Base-by-base conservation (phyloP, 352 stramenopile genomes). In the Globisporangium perplexum region DNA sequence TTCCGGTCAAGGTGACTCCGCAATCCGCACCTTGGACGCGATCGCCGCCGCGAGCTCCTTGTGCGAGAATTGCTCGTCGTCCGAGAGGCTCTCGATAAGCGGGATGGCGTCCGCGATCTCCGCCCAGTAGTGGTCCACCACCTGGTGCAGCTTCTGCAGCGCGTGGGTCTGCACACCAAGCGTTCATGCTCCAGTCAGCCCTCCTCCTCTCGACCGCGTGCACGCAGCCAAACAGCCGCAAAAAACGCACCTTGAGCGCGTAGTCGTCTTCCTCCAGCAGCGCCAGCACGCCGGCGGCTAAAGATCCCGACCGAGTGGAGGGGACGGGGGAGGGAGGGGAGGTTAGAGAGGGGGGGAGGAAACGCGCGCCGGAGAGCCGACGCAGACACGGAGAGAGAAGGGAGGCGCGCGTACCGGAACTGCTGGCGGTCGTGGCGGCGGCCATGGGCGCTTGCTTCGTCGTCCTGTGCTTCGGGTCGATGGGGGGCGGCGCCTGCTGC, bases 41-140 rank as follows among this genome's bases (percentile, higher is more conserved):
- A 98, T 83, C 33, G 75, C 85, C 15, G 94, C 93, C 14, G 94
- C 94, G 39, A 98, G 74, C 48, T 98, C 86, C 39, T 82, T 83
- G 46, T 95, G 73, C 39, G 85, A 71, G 63, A 98, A 98, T n/a
- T 66, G 63, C 33, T 95, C 84, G 59, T 97, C 88, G 65, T 98
- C 94, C 45, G 85, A 94, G n/a, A 98, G 72, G 44, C 78, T 90
- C 68, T 98, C 94, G 41, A 98, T 98, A 23, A 95, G 61, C 26
- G 90, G 80, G 31, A 98, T 85, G 45, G 85, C 85, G 47, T 97
- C 86, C 23, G 90, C 82, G 51, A 97, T 96, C 68, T 98, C 93
- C 8, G 92, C 83, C 94, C 94, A 98, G 69, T 96, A 94, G 51
- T 90, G 69, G 68, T 98, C 94, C 44, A 98, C 90, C 28, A 98